phyloP scores from a whole-genome alignment of 805 yeast genomes.

The Grigorovia humatica region DNA sequence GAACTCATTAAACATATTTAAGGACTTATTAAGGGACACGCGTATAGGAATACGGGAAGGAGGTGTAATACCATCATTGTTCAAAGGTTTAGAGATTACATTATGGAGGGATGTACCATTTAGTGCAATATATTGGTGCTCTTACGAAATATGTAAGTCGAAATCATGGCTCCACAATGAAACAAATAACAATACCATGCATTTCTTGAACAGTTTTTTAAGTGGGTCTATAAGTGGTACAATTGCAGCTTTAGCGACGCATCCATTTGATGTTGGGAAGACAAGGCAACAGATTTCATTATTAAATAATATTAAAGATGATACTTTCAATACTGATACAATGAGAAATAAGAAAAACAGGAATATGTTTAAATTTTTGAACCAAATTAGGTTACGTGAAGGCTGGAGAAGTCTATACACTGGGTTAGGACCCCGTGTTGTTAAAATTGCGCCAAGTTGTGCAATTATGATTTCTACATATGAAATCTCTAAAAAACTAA shows the following conservation, averaged over 20 bases:
- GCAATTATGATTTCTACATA: conserved; percentile 97
- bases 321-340: conserved; percentile 7
- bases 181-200: conserved; percentile 1
- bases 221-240: conserved; percentile 81
- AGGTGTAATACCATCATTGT: conserved; percentile 53
- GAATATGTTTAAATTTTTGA: conserved; percentile 59
- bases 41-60: conserved; percentile 37
- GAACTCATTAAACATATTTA: conserved; percentile 26
- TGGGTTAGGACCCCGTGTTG: conserved; percentile 74
- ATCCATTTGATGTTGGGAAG: conserved; percentile 96
- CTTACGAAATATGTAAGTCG: conserved; percentile 51
- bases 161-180: conserved; percentile 6
- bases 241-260: conserved; percentile 76
- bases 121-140: conserved; percentile 89
- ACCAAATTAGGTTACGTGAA: conserved; percentile 54
- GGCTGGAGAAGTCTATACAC: conserved; percentile 80
- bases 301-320: conserved; percentile 3
- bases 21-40: conserved; percentile 45
- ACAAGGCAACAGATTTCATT: conserved; percentile 72
- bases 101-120: conserved; percentile 97
- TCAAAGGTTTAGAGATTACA: conserved; percentile 79
- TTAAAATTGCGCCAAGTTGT: conserved; percentile 94
- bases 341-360: conserved; percentile 6
- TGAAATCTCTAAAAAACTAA: conserved; percentile 64
- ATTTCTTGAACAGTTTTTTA: conserved; percentile 52